Percentiles rank a stretch among this genome's conserved stretches.
Evolutionary conservation across 1,284 basidiomycete genomes (phyloP).

Genomic region (Xanthoconium separans): DNA sequence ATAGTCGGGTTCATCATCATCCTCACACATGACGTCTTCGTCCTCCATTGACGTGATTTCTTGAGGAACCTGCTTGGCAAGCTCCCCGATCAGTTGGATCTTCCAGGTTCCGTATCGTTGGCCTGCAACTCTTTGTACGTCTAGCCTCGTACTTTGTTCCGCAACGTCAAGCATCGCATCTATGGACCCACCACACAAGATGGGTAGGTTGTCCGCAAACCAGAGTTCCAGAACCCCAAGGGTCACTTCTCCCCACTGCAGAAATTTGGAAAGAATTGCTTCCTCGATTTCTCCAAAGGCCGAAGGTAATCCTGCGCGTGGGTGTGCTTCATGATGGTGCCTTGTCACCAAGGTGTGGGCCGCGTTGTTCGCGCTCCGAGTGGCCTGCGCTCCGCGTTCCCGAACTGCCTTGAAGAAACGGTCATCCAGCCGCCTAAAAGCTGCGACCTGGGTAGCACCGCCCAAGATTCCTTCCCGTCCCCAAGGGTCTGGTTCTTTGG

Average conservation of each 20-base stretch:
- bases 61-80: conserved; percentile 1
- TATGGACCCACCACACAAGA: conserved; percentile 69
- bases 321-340: conserved; percentile 52
- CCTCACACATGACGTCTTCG: conserved; percentile 14
- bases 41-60: conserved; percentile 11
- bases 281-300: conserved; percentile 50
- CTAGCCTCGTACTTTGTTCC: conserved; percentile 38
- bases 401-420: conserved; percentile 32
- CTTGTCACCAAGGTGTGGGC: conserved; percentile 52
- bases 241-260: conserved; percentile 46
- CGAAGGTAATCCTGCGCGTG: conserved; percentile 41
- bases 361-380: conserved; percentile 33
- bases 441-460: conserved; percentile 73
- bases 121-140: conserved; percentile 21
- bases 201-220: conserved; percentile 57
- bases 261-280: conserved; percentile 53
- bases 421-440: conserved; percentile 55
- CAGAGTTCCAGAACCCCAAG: conserved; percentile 67
- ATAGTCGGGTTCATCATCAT: conserved; percentile 19
- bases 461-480: conserved; percentile 61
- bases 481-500: conserved; percentile 63
- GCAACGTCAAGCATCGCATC: conserved; percentile 54
- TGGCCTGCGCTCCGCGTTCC: conserved; percentile 36
- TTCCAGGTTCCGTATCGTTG: conserved; percentile 28
- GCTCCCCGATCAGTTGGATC: conserved; percentile 20